Conservation (phyloP, 2,329 filamentous ascomycete species). For the Neofusicoccum kwambonambiense region DNA sequence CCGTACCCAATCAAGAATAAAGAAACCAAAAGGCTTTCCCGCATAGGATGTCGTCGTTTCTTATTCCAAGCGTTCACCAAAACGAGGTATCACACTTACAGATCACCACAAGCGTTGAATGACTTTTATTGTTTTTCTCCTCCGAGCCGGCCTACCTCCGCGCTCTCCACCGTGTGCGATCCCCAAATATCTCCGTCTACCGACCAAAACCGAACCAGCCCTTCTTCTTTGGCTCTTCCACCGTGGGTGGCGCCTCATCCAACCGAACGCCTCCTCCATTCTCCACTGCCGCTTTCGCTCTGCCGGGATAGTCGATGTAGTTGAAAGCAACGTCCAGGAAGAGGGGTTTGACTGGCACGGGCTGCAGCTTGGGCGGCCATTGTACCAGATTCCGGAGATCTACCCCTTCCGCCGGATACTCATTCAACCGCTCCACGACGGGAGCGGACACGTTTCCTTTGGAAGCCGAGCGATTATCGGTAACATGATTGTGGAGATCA, state of each 20-base stretch:
- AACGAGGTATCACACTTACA: no score
- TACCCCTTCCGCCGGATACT: constrained; percentile 69
- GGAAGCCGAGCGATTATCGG: constrained; percentile 34
- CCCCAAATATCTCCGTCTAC: constrained; percentile 24
- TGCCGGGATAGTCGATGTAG: constrained; percentile 87
- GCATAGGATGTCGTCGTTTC: no score
- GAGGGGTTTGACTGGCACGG: constrained; percentile 87
- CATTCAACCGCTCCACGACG: constrained; percentile 70
- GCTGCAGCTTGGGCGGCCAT: constrained; percentile 79
- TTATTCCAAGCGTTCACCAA: no score
- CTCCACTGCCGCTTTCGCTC: constrained; percentile 37
- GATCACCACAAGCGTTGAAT: no score
- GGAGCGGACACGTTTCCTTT: constrained; percentile 40
- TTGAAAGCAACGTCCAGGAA: constrained; percentile 98
- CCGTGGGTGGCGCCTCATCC: constrained; percentile 23
- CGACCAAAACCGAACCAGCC: constrained; percentile 54
- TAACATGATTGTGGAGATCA: constrained; percentile 59
- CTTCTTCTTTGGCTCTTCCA: constrained; percentile 46
- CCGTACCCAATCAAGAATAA: no score
- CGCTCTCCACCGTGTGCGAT: not conserved
- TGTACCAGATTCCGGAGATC: constrained; percentile 79
- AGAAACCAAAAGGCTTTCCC: no score
- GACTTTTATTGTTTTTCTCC: no score
- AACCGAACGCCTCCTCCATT: constrained; percentile 21
- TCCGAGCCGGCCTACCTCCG: no score